Base-by-base conservation (phyloP, 2,329 filamentous ascomycete species). In the Aureobasidium sp. region DNA sequence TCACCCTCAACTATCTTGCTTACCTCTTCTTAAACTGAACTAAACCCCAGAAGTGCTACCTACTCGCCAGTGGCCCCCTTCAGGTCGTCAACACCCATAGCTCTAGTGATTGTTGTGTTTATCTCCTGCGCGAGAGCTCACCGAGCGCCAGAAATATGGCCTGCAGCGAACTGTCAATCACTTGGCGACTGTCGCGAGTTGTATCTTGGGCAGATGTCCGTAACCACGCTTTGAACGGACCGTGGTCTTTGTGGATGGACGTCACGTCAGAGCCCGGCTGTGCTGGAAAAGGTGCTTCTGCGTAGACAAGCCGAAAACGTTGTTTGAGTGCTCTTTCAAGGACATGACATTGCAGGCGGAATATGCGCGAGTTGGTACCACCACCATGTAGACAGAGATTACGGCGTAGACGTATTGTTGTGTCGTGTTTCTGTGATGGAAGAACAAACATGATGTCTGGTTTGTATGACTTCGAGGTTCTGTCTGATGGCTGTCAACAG, bases 11-110 rank as follows among this genome's bases (percentile, higher is more conserved):
- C 21, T 21, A 21, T 21, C 21, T 21, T 21, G 21, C 21, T 21
- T 21, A 21, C 21, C 21, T 21, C 21, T 21, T 21, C 21, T 21
- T 21, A 21, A 21, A 21, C 21, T 21, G 21, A 21, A 57, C 84
- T 87, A 71, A 89, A 89, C 0, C 86, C 86, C 55, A 88, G 67
- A 10, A 88, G 64, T 0, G 76, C 86, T 10, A 86, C 81, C 79
- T 83, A 86, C 13, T 77, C 73, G 0, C 85, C 85, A 0, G 75
- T 79, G 2, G 76, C 83, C n/a, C 78, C 79, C 8, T 61, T 63
- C n/a, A 63, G 61, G 66, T 81, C 73, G 67, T 87, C 83, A 68
- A 11, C 45, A 8, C 21, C 2, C 14, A 14, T 6, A 4, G 27
- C 27, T 68, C 7, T 25, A 2, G 5, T 11, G 3, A 30, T 11